A percentile compares a stretch with the other conserved stretches of the same genome.
These are phyloP conservation scores for Globisporangium barbulae DNA, from an alignment of 352 stramenopile genomes.

Conservation along the genomic window DNA sequence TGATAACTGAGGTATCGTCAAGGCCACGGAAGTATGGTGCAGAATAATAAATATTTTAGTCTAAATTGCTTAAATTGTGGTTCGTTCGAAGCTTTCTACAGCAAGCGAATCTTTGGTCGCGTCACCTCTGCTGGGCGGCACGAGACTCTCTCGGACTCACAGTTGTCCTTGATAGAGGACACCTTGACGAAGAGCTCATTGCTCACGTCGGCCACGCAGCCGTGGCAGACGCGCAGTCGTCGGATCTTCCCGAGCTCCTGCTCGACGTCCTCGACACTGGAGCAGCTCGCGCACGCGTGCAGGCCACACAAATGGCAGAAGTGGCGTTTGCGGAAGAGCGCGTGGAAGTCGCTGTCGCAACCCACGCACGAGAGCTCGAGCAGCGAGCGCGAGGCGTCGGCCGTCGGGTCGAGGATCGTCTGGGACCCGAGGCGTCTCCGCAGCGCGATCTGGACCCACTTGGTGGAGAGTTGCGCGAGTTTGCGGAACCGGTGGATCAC, in stretches of 20 bases:
- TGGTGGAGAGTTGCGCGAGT: constrained; percentile 16
- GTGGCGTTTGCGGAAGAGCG: constrained; percentile 15
- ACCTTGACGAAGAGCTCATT: not conserved
- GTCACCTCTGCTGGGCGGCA: not conserved
- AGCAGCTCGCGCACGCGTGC: constrained; percentile 17
- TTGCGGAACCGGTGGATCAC: constrained; percentile 17
- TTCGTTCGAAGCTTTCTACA: not conserved
- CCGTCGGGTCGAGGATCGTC: constrained; percentile 10
- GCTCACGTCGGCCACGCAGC: constrained; percentile 8
- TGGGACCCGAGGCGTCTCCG: constrained; percentile 13
- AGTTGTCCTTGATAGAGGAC: too few species aligned
- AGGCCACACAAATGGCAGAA: constrained; percentile 17
- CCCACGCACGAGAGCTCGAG: constrained; percentile 16
- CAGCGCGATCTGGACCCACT: constrained; percentile 16
- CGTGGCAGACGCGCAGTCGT: constrained; percentile 12
- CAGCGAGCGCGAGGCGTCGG: constrained; percentile 14
- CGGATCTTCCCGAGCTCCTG: constrained; percentile 11
- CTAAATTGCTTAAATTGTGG: not conserved
- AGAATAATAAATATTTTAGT: not conserved
- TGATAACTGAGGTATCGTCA: too few species aligned
- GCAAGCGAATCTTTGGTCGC: not conserved
- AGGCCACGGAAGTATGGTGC: not conserved
- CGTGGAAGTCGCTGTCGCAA: constrained; percentile 17
- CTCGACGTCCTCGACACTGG: constrained; percentile 15
- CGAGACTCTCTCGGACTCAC: not conserved